Evolutionary conservation across 2,329 filamentous ascomycete species (phyloP).

Genomic region (Sarocladium oryzae): DNA sequence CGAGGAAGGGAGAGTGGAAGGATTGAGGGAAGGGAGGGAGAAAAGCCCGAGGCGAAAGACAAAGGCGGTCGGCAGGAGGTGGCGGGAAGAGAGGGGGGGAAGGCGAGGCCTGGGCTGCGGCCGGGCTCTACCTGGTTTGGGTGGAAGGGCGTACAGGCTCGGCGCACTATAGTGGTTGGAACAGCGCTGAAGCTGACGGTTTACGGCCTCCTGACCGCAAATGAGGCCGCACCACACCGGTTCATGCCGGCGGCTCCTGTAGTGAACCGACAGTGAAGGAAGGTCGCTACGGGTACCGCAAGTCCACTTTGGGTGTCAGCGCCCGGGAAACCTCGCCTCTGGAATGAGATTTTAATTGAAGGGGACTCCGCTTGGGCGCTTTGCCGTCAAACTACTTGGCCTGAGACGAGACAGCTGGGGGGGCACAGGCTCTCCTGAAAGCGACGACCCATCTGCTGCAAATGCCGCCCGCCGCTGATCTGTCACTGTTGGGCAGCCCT

Average conservation of each 20-base stretch:
- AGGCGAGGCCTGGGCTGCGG: not conserved
- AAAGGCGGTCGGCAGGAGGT: constrained; percentile 6
- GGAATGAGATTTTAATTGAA: constrained; percentile 4
- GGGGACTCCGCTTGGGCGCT: constrained; percentile 5
- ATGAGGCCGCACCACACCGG: too few species aligned
- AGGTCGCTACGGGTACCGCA: too few species aligned
- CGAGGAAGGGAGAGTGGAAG: not conserved
- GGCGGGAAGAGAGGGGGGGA: not conserved
- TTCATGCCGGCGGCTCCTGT: too few species aligned
- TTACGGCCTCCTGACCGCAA: not conserved
- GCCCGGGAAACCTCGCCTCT: not conserved
- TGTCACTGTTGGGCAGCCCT: constrained; percentile 1
- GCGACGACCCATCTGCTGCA: not conserved
- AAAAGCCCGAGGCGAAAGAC: constrained; percentile 3
- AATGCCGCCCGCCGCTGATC: too few species aligned
- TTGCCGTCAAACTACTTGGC: constrained; percentile 2
- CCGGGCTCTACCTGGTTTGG: not conserved
- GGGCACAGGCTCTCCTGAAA: not conserved
- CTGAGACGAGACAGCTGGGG: constrained; percentile 5
- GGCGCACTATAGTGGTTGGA: not conserved
- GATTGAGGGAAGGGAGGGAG: not conserved
- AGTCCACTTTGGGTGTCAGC: too few species aligned
- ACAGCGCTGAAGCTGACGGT: not conserved
- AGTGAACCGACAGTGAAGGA: too few species aligned
- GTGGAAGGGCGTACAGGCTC: not conserved